Evolutionary conservation across 345 rosid genomes (phyloP), one percentile per base, ranked within the genome.

Genomic region (Salix exigua): DNA sequence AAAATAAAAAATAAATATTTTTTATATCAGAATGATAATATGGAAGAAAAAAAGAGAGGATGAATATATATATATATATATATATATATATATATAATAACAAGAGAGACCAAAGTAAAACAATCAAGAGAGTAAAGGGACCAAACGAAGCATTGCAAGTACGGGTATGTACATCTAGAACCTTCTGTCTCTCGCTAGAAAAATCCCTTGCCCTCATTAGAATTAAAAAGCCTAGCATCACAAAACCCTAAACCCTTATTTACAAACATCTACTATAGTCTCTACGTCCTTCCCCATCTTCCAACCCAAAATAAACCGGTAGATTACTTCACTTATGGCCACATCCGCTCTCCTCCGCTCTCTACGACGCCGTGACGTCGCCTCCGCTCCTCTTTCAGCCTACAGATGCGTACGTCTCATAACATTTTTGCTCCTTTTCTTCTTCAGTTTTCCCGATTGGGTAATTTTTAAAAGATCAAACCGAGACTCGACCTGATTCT

Each of bases 351-450:
- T 95, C 38, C 82, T 95, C 55, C 94, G 97, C 30, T 84, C 92
- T 53, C 12, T 94, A 16, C 84, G 94, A 48, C 94, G 94, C 40
- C 95, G 95, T 35, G 91, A 90, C 12, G 82, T 87, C 42, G 89
- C 86, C 35, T 82, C 87, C 10, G 80, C 92, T 4, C 85, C 97
- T 21, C 73, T 88, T 8, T 83, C 92, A 1, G 90, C 89, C 23
- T 89, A 80, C 82, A 89, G 79, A 91, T 88, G 84, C 62, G 97
- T 95, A 83, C 6, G 94, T 71, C 2, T 58, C 63, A 3, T 3
- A 23, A n/a, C 16, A 58, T 58, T 58, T 58, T 13, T 23, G 25
- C 28, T 23, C 63, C 2, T 58, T 23, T 58, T 58, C 33, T 40
- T 71, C 40, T 26, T 48, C 2, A 6, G 21, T 1, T 44, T 35